Evolutionary conservation across 768 basidiomycete species (phyloP), one percentile per base, ranked within the genome.

Genomic region (Hygrophorus pudorinus): DNA sequence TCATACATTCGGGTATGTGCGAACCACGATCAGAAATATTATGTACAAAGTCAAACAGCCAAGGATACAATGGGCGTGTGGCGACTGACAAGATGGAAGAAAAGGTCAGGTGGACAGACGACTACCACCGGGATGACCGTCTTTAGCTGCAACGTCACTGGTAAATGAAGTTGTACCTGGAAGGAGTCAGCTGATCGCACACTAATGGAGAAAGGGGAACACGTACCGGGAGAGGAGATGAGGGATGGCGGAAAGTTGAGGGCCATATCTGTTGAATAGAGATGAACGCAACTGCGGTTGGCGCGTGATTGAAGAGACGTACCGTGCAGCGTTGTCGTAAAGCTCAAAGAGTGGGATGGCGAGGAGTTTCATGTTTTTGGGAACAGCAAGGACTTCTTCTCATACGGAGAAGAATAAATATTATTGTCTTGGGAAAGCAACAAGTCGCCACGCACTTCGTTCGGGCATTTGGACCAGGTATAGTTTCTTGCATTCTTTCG

Each of bases 301-400:
- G 21, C 34, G 29, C 13, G 3, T 3, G 5, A 16, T 18, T 46
- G 29, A 4, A 43, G 30, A 32, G 27, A 58, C 67, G 40, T 60
- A 84, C 72, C 93, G 72, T 0, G 94, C 92, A 7, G 91, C 87
- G 48, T 99, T 99, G 61, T 98, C 96, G 58, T 98, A 99, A 11
- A 98, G 70, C 64, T 99, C 96, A 57, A 94, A 97, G 30, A 99
- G 70, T 0, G 96, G 96, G 37, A 97, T 90, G 13, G 93, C 94
- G 33, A 94, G 79, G 6, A 99, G 77, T 59, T 98, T 98, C 94
- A 98, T 97, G 63, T 99, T 99, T 65, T 88, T 89, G 0, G 96
- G 96, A 3, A 99, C 93, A 0, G 92, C 90, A 7, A 99, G 79
- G 12, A 94, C 87, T 62, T 96, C 94, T 97, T 62, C 16, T 46